Evolutionary conservation across 2,329 filamentous ascomycete species (phyloP), one percentile per base, ranked within the genome.

Genomic region (Zymoseptoria pseudotritici): DNA sequence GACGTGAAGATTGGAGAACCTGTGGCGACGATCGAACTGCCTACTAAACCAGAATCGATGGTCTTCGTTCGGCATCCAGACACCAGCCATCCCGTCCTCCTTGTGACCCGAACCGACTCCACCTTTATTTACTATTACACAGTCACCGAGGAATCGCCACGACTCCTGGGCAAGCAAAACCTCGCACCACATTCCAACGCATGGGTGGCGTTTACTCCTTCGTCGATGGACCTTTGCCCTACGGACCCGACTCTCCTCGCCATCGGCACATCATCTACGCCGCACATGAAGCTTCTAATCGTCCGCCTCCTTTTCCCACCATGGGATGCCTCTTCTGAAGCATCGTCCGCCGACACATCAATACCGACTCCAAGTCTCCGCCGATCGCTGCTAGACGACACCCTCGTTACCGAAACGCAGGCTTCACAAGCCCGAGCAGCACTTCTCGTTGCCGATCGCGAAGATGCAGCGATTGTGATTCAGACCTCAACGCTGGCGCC

Each of bases 131-230:
- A 83, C 65, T 86, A 82, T 71, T 85, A 86, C 67, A 68, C 71
- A 2, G 61, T 78, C 3, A 67, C 68, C 46, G 66, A 69, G 26
- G 62, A 61, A 58, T 66, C 73, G 56, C 72, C 78, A 55, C 66
- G 68, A 24, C 73, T 82, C 8, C 72, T 83, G 3, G 83, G 83
- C 22, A 78, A 76, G 60, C 84, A 86, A 65, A 86, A 86, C 63
- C 76, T 86, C 2, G 82, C 84, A 8, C 84, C 84, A 1, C 79
- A 84, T 66, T 84, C 83, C 2, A 86, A 83, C 67, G 78, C 83
- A n/a, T 87, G 85, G 85, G 73, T 85, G 13, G 78, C 82, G 1
- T 87, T 86, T 68, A 84, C 83, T 0, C 84, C 84, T 0, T 81
- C 82, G 6, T 79, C 80, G 52, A 74, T 87, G 20, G 79, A 82